Evolutionary conservation across 192 early-diverging fungal species (phyloP).

Genomic region (Backusella macrospora): DNA sequence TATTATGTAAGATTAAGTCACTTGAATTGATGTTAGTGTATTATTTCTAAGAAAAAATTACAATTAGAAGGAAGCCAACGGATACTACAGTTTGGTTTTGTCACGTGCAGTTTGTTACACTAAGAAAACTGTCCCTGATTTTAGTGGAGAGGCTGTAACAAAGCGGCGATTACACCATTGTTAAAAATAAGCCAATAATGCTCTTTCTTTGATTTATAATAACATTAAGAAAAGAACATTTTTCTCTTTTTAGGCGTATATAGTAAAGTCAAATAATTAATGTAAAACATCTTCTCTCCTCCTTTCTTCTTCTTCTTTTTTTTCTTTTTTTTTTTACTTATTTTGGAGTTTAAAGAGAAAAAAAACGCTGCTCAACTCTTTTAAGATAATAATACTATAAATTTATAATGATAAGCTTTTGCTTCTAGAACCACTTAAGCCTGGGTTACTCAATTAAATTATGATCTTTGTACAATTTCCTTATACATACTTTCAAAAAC

Average conservation of each 20-base stretch:
- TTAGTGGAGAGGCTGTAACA: too few relatives aligned
- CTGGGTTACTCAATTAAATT: not conserved
- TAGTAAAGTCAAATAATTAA: not conserved
- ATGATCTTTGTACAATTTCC: not conserved
- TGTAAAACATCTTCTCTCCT: not conserved
- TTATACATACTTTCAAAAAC: not conserved
- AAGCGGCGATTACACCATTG: not conserved
- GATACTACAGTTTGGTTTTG: not conserved
- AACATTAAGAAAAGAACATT: not conserved
- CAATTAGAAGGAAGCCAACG: not conserved
- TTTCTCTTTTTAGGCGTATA: not conserved
- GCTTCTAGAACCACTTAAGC: not conserved
- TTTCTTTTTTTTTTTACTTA: not conserved
- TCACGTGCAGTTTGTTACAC: not conserved
- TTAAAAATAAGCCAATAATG: constrained; percentile 4
- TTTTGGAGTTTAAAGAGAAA: too few relatives aligned
- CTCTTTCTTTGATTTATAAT: not conserved
- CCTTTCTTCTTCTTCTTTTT: not conserved
- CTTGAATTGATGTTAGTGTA: not conserved
- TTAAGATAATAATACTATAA: not conserved
- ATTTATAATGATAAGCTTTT: not conserved
- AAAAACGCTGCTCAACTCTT: not conserved
- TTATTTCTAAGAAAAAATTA: not conserved
- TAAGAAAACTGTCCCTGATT: not conserved
- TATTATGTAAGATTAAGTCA: too few relatives aligned